These are phyloP conservation scores for Brassica nigra DNA, from an alignment of 345 rosid species.

Conservation along the genomic window DNA sequence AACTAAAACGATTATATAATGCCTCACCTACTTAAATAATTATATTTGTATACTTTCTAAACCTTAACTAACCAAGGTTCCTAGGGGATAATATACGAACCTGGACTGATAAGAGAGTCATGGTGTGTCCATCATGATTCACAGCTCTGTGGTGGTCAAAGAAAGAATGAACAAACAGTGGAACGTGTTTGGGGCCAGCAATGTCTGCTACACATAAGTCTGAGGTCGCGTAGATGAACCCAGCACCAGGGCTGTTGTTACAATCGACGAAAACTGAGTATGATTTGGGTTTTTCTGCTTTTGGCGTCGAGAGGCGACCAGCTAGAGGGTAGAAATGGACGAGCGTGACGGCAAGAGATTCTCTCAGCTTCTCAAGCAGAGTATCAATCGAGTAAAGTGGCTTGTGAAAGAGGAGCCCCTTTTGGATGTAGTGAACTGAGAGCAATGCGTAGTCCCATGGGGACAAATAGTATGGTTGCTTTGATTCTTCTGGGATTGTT, in stretches of 20 bases:
- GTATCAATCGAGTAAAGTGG: conserved; percentile 31
- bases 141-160: conserved; percentile 30
- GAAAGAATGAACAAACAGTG: conserved; percentile 21
- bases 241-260: conserved; percentile 65
- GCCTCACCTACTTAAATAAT: neutral
- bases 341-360: conserved; percentile 54
- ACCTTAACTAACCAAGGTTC: conserved; percentile 32
- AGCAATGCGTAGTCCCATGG: conserved; percentile 58
- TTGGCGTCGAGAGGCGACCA: conserved; percentile 54
- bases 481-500: conserved; percentile 32
- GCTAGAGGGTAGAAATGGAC: conserved; percentile 76
- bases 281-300: conserved; percentile 38
- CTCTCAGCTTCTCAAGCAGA: neutral
- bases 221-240: conserved; percentile 52
- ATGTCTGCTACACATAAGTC: conserved; percentile 50
- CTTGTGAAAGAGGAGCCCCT: conserved; percentile 62
- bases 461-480: conserved; percentile 50
- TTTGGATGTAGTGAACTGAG: conserved; percentile 62
- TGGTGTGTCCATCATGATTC: conserved; percentile 32
- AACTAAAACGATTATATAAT: neutral
- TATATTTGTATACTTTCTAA: too few relatives aligned
- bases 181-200: conserved; percentile 38
- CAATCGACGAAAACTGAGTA: conserved; percentile 59
- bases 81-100: conserved; percentile 39
- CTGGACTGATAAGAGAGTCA: conserved; percentile 25